These are phyloP conservation scores for Metschnikowia peoriensis DNA, from an alignment of 805 yeast genomes.

Conservation along the genomic window DNA sequence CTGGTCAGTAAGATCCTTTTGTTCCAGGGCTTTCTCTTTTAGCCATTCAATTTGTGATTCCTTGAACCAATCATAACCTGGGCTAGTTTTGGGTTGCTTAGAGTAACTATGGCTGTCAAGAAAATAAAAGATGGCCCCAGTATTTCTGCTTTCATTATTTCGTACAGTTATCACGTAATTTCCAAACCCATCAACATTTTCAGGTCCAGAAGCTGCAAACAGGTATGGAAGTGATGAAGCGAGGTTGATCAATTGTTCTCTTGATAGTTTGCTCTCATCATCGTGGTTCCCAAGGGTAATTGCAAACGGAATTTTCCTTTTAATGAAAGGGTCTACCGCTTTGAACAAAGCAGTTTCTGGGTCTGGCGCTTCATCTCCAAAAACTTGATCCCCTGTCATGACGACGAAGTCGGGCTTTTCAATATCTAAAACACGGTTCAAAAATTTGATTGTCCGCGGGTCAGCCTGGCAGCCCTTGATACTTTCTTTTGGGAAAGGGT, in stretches of 20 bases:
- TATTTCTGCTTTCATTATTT: slow-evolving; percentile 30
- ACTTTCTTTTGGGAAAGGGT: slow-evolving; percentile 56
- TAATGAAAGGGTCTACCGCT: slow-evolving; percentile 66
- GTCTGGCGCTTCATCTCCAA: slow-evolving; percentile 78
- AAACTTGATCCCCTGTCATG: slow-evolving; percentile 87
- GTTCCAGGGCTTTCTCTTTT: slow-evolving; percentile 24
- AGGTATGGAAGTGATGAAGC: slow-evolving; percentile 65
- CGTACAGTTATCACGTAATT: slow-evolving; percentile 60
- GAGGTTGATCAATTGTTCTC: slow-evolving; percentile 60
- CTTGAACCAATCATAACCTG: slow-evolving; percentile 87
- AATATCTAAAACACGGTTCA: slow-evolving; percentile 59
- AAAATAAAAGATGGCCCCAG: slow-evolving; percentile 64
- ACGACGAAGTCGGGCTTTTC: slow-evolving; percentile 87
- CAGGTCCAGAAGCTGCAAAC: slow-evolving; percentile 60
- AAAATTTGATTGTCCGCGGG: slow-evolving; percentile 59
- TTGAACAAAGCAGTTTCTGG: slow-evolving; percentile 80
- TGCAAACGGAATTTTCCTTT: slow-evolving; percentile 76
- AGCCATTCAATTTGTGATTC: slow-evolving; percentile 64
- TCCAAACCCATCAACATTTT: slow-evolving; percentile 74
- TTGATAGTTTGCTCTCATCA: slow-evolving; percentile 70
- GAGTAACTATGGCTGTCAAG: slow-evolving; percentile 84
- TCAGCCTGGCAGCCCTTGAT: slow-evolving; percentile 72
- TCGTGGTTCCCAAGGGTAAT: slow-evolving; percentile 92
- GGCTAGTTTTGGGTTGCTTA: slow-evolving; percentile 57
- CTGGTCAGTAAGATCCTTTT: slow-evolving; percentile 22